Base-by-base conservation (phyloP, 2,329 filamentous ascomycete species). In the Parastagonospora avenae region DNA sequence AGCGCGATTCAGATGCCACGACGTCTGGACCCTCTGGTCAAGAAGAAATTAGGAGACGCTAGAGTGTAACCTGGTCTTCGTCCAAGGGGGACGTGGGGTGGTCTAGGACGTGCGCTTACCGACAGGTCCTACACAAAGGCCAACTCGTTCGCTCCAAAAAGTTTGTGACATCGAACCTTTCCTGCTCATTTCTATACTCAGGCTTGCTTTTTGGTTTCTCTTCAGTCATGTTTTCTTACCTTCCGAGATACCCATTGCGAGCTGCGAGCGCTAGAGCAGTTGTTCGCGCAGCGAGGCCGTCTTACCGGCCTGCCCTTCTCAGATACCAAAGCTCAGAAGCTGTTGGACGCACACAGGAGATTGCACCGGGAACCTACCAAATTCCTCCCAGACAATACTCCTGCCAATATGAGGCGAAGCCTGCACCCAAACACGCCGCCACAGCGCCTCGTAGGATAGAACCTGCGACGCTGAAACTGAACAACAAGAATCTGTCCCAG, bases 401-500 rank as follows among this genome's bases (percentile, higher is more conserved):
- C 4, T 14, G 35, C 11, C 35, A 16, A 16, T 14, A 37, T 37
- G 35, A 37, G 35, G 35, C 15, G 6, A 37, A 37, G 35, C 15
- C 16, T 14, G 35, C 35, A 6, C 35, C 35, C n/a, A 16, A 14
- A 15, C 12, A 24, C 19, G 19, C 35, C 35, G 14, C 14, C 8
- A 37, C n/a, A 11, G 19, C 35, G 4, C 14, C 35, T 14, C 35
- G 35, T 14, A 37, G 35, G 35, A 16, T 11, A 16, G 14, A 37
- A 31, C 33, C 47, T 6, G 42, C 42, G 49, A 44, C 46, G 29
- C 52, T 57, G 30, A 55, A 46, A 42, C 57, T 66, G 33, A 64
- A 60, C 54, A 63, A 41, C 43, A 44, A 57, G 42, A 66, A 64
- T 50, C 33, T 66, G 40, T 45, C 57, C 8, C 40, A 57, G 43